Conservation (phyloP, 306 rosid species). For the Prunus padus region DNA sequence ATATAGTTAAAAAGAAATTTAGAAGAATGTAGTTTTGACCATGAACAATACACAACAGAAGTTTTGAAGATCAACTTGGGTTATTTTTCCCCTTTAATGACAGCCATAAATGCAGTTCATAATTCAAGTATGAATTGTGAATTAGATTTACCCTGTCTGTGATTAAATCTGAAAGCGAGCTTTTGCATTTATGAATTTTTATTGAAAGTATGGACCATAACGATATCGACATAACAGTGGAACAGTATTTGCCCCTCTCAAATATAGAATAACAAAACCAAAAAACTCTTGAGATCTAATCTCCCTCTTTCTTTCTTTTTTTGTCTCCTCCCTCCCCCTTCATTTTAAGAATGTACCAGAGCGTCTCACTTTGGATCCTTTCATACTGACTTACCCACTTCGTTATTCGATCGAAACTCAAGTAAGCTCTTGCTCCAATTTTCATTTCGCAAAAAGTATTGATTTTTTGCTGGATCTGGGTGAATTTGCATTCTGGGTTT, state of each 20-base stretch:
- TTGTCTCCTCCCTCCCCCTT: background rate
- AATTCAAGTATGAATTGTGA: too few species aligned
- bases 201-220: background rate
- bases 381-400: background rate
- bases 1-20: too few species aligned
- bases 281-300: background rate
- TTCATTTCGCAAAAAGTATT: background rate
- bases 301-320: background rate
- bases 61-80: too few species aligned
- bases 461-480: constrained; percentile 32
- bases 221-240: background rate
- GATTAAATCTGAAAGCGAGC: background rate
- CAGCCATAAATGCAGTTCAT: too few species aligned
- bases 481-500: constrained; percentile 19
- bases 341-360: background rate
- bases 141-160: background rate
- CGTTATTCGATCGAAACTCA: constrained; percentile 12
- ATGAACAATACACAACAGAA: too few species aligned
- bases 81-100: too few species aligned
- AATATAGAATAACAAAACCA: background rate
- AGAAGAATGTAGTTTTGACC: too few species aligned
- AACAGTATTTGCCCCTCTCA: background rate
- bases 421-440: constrained; percentile 20
- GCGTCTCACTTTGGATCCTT: constrained; percentile 4
- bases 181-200: background rate